Base-by-base conservation (phyloP, 2,329 filamentous ascomycete species). In the Aspergillus versicolor region DNA sequence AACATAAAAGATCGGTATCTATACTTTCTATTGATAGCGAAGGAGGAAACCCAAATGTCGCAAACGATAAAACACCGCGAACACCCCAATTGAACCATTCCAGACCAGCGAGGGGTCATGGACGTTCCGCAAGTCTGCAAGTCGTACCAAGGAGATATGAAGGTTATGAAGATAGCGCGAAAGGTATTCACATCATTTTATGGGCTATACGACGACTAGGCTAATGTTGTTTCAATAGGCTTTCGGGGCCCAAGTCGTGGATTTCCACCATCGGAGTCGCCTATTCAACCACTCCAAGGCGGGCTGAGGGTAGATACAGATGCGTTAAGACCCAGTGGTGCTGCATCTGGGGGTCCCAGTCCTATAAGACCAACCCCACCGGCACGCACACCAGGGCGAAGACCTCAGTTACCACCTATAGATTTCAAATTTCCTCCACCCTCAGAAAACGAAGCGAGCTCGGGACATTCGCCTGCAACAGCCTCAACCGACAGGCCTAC, bases 81-180 rank as follows among this genome's bases (percentile, higher is more conserved):
- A 71, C 66, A 54, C 69, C 66, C 17, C 69, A 61, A 40, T 70
- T 69, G 55, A 73, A 77, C 63, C 74, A 81, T 19, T 76, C 81
- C 51, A 81, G 84, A 52, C 82, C 84, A 19, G 70, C 68, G 17
- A 85, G 85, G 65, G 84, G 87, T 4, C 92, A 96, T 78, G 85
- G 82, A 47, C 83, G 92, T 52, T 91, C 91, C 38, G 85, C 90
- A 22, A 96, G 92, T 77, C 76, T 96, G 58, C 92, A 96, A 71
- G 88, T 93, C 63, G 71, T 85, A 61, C 79, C 86, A 46, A 80
- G 80, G 60, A 74, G 74, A 59, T 69, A 73, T 56, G 74, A 75
- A 54, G 67, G 72, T 32, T 74, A 74, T 63, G 75, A 76, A 53
- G 75, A 75, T 41, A 61, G 70, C 42, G 59, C 66, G 57, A 75